Conservation (phyloP, 495 filamentous ascomycete species). For the Lichina pygmaea region DNA sequence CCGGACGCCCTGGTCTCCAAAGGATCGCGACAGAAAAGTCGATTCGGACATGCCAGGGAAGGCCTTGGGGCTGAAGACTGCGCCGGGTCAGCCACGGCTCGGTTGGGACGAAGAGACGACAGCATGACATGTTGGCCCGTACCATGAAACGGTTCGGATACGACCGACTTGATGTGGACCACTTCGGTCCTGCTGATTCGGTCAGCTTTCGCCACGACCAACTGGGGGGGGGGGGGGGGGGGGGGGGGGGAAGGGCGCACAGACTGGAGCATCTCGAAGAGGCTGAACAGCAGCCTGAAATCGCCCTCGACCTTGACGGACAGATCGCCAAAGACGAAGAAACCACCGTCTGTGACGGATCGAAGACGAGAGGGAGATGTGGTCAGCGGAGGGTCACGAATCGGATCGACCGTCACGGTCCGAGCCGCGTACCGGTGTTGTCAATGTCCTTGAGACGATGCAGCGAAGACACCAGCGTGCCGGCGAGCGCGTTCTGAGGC, state of each 20-base stretch:
- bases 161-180: constrained; percentile 39
- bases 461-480: constrained; percentile 71
- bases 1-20: constrained; percentile 85
- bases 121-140: constrained; percentile 4
- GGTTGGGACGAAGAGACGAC: not conserved
- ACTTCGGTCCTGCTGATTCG: constrained; percentile 19
- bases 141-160: constrained; percentile 53
- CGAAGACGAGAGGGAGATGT: not conserved
- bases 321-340: constrained; percentile 91
- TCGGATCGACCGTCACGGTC: not conserved
- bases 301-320: constrained; percentile 61
- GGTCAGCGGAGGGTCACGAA: not conserved
- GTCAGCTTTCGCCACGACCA: constrained; percentile 4
- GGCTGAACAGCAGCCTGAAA: constrained; percentile 57
- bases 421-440: constrained; percentile 33
- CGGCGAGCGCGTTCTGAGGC: constrained; percentile 35
- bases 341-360: constrained; percentile 42
- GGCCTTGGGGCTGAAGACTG: constrained; percentile 48
- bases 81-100: not conserved
- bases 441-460: constrained; percentile 80
- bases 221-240: too few species aligned
- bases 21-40: constrained; percentile 72
- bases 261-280: constrained; percentile 63
- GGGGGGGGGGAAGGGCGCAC: constrained; percentile 6
- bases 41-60: constrained; percentile 79